Evolutionary conservation across 495 filamentous ascomycete species (phyloP).

Genomic region (Paragyromitra xinjiangensis): DNA sequence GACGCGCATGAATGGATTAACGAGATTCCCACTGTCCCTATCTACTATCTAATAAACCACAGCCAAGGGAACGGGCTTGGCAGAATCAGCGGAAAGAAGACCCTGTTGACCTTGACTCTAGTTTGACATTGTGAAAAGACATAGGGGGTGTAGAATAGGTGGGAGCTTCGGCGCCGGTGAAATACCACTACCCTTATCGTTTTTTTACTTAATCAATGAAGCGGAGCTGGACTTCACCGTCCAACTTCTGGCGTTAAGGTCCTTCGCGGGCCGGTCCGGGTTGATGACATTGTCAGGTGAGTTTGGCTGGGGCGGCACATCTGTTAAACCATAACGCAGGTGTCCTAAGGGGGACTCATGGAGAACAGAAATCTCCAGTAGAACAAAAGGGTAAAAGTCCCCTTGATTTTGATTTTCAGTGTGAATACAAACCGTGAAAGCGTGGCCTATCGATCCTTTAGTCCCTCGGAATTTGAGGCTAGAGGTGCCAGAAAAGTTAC

Average conservation of each 20-base stretch:
- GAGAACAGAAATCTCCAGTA: slow-evolving; percentile 81
- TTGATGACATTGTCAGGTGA: slow-evolving; percentile 79
- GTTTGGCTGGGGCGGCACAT: slow-evolving; percentile 71
- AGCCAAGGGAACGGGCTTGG: too few relatives aligned
- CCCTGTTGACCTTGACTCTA: slow-evolving; percentile 73
- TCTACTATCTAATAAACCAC: too few relatives aligned
- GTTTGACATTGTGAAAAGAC: slow-evolving; percentile 80
- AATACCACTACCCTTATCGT: slow-evolving; percentile 80
- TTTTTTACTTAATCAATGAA: slow-evolving; percentile 75
- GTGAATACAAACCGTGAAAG: slow-evolving; percentile 80
- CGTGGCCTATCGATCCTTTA: slow-evolving; percentile 80
- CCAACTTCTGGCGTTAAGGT: too few relatives aligned
- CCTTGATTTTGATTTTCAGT: slow-evolving; percentile 83
- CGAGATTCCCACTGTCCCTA: too few relatives aligned
- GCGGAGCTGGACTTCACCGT: too few relatives aligned
- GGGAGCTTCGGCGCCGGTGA: slow-evolving; percentile 71
- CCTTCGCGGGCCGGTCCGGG: too few relatives aligned
- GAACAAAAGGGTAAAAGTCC: slow-evolving; percentile 82
- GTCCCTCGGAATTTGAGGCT: slow-evolving; percentile 78
- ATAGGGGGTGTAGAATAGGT: slow-evolving; percentile 80
- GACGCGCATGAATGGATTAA: too few relatives aligned
- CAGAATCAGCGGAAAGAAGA: slow-evolving; percentile 61
- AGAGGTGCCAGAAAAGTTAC: slow-evolving; percentile 81
- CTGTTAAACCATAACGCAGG: slow-evolving; percentile 71
- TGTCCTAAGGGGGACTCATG: slow-evolving; percentile 73